Evolutionary conservation across 2,329 filamentous ascomycete genomes (phyloP), one percentile per base, ranked within the genome.

Genomic region (Cladophialophora psammophila): DNA sequence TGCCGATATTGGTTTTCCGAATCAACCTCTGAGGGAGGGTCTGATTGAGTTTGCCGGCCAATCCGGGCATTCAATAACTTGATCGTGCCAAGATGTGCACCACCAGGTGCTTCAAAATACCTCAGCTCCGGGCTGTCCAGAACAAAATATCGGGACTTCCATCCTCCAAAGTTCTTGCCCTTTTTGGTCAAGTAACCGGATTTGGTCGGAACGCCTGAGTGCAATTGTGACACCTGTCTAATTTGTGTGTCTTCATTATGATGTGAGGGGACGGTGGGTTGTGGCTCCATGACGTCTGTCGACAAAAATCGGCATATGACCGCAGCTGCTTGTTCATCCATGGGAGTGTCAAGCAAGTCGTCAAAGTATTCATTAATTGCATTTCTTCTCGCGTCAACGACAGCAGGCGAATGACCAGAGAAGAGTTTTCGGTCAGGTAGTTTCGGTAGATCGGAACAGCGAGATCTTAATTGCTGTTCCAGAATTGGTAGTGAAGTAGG

Each of bases 111-210:
- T 79, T 99, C 95, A 74, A 92, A 98, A 77, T 99, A 99, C 74
- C 91, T 93, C 74, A 99, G 81, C 65, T 90, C 84, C 5, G 90
- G 86, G 9, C 88, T 89, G 72, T 91, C 87, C 3, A 92, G 81
- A 13, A 90, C 84, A 74, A 91, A 91, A 74, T 88, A 91, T 65
- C 89, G 82, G 10, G 93, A 94, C 80, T 99, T 99, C 95, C 95
- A 99, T 57, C 95, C 95, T 60, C 95, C 95, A 80, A 99, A 99
- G 75, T 98, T 98, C 84, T 99, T 99, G 57, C 95, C 95, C 72
- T 92, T 88, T 82, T 99, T 99, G 1, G 95, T 98, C 58, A 99
- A 82, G 78, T 98, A 99, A 8, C 95, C 95, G 75, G 90, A 94
- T 75, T 92, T 93, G 66, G 89, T 85, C 8, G 90, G 88, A 57